Evolutionary conservation across 768 basidiomycete genomes (phyloP).

Genomic region (Boletus patriciae): DNA sequence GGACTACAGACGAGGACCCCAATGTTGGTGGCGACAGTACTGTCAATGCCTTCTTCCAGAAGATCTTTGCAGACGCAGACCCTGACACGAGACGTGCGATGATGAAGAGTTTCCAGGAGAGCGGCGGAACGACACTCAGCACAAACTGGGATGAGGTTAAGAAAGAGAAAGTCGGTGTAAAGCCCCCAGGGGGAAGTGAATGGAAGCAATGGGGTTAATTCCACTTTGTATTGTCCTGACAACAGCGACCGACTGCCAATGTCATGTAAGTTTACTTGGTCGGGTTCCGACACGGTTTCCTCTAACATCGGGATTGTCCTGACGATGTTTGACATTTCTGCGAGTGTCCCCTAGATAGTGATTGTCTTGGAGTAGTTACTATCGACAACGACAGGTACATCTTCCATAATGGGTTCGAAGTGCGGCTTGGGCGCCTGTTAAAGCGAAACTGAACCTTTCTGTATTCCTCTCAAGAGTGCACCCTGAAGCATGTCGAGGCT

Average conservation of each 20-base stretch:
- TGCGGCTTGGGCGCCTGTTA: no score
- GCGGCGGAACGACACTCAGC: constrained; percentile 91
- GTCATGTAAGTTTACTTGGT: neutral
- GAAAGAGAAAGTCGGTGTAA: constrained; percentile 67
- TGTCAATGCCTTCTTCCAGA: constrained; percentile 87
- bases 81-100: constrained; percentile 91
- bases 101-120: constrained; percentile 97
- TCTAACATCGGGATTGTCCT: no score
- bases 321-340: no score
- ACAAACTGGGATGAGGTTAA: constrained; percentile 94
- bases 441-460: no score
- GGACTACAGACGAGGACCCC: constrained; percentile 70
- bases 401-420: no score
- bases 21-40: constrained; percentile 88
- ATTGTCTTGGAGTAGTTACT: no score
- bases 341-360: no score
- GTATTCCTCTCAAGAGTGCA: no score
- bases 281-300: no score
- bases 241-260: neutral
- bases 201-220: constrained; percentile 73
- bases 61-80: constrained; percentile 87
- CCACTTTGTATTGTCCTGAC: neutral
- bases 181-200: constrained; percentile 82
- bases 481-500: constrained; percentile 54
- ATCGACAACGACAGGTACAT: no score